Evolutionary conservation across 176 grass and related monocot species (phyloP), one percentile per base, ranked within the genome.

Genomic region (Echinochloa phyllopogon): DNA sequence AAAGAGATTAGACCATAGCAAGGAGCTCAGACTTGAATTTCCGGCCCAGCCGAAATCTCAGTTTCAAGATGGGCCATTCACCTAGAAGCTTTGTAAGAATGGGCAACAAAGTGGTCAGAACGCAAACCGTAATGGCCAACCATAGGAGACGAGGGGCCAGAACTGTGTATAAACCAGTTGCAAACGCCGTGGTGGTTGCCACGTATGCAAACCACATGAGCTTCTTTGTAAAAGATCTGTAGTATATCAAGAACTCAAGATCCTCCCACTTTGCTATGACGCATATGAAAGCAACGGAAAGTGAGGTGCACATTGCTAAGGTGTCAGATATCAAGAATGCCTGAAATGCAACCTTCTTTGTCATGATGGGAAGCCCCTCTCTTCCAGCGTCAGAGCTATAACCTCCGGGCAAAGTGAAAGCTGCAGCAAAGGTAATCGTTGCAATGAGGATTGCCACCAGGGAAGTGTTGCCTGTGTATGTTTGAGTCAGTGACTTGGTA

Each of bases 181-280:
- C 58, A 0, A 78, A 78, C 6, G 58, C 59, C 0, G 4, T 49
- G 60, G 25, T 37, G 3, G 76, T 79, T 2, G 42, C 24, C 16
- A 79, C n/a, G 41, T 36, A 49, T 1, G 76, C 79, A 67, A 76
- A 88, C 79, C 86, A 88, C 79, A 88, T 83, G 0, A 88, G 78
- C n/a, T 60, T 76, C 36, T 44, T 69, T 0, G 86, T 88, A 55
- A 82, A 47, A 41, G 53, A 66, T 43, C 79, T 82, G 60, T 88
- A 88, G 13, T 77, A 13, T 45, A 88, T 59, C 24, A 88, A 9
- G 60, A 83, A 88, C 33, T 88, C 55, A 39, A 77, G 79, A 52
- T 88, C 86, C 16, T 88, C 60, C 79, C 86, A 83, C 12, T 39
- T 74, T 2, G 78, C 12, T 21, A 87, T 42, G 78, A 83, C 18